These are phyloP conservation scores for Paramecium octaurelia DNA, from an alignment of 73 alveolate genomes.

Conservation along the genomic window DNA sequence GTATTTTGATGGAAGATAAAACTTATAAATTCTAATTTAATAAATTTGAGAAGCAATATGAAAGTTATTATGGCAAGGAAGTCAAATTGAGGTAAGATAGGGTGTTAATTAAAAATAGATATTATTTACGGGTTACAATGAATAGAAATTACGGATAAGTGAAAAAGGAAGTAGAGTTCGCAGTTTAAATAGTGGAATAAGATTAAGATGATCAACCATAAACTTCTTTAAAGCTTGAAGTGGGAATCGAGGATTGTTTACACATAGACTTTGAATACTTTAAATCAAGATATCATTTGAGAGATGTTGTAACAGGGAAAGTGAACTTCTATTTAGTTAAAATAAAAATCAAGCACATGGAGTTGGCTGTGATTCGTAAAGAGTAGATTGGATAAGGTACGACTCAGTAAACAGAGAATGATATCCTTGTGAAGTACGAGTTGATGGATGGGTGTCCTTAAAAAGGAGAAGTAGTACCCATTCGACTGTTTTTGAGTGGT, in stretches of 20 bases:
- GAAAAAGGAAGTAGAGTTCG: slow-evolving; percentile 19
- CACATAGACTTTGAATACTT: slow-evolving; percentile 98
- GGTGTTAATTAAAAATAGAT: neutral
- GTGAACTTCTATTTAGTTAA: slow-evolving; percentile 95
- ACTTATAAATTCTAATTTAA: slow-evolving; percentile 26
- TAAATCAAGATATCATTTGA: slow-evolving; percentile 90
- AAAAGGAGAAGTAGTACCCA: slow-evolving; percentile 96
- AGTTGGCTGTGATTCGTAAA: slow-evolving; percentile 92
- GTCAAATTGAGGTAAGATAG: neutral
- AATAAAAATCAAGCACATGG: slow-evolving; percentile 99
- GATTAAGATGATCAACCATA: neutral
- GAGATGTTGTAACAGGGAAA: slow-evolving; percentile 95
- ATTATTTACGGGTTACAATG: slow-evolving; percentile 3
- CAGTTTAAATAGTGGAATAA: neutral
- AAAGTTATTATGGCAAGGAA: slow-evolving; percentile 52
- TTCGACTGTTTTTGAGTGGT: slow-evolving; percentile 93
- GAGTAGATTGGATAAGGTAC: slow-evolving; percentile 67
- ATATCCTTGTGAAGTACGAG: slow-evolving; percentile 93
- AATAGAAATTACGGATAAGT: slow-evolving; percentile 26
- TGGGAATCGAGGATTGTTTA: slow-evolving; percentile 48
- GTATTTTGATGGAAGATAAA: slow-evolving; percentile 49
- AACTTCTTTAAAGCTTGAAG: neutral
- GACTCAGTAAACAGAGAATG: slow-evolving; percentile 76
- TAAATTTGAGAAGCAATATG: slow-evolving; percentile 60
- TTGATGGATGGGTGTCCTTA: slow-evolving; percentile 98